These are phyloP conservation scores for Thelonectria rubi DNA, from an alignment of 2,329 filamentous ascomycete genomes.

Conservation along the genomic window DNA sequence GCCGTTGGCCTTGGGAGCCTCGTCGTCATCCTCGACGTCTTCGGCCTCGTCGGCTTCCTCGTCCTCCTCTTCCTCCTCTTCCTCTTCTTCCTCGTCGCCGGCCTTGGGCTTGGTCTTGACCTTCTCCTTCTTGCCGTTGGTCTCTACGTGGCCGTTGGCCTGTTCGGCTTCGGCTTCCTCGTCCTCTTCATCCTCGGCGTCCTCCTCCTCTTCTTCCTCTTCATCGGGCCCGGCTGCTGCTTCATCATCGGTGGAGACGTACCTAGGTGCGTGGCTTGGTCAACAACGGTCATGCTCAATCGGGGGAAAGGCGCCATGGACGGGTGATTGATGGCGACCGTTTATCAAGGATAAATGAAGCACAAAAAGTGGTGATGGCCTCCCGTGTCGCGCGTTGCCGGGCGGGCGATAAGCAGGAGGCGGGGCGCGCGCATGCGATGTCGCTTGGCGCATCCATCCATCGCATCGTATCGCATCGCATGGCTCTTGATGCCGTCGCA, in stretches of 20 bases:
- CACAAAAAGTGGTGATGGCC: slow-evolving; percentile 9
- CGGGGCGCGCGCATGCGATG: slow-evolving; percentile 31
- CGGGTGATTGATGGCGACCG: slow-evolving; percentile 1
- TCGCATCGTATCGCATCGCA: slow-evolving; percentile 18
- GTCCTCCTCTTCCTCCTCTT: slow-evolving; percentile 48
- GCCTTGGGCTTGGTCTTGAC: slow-evolving; percentile 46
- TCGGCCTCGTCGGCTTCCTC: slow-evolving; percentile 45
- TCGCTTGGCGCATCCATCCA: slow-evolving; percentile 8
- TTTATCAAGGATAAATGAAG: not conserved
- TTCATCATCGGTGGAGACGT: slow-evolving; percentile 50
- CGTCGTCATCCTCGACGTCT: slow-evolving; percentile 40
- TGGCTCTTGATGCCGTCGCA: not conserved
- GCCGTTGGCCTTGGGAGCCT: slow-evolving; percentile 39
- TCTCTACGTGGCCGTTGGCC: slow-evolving; percentile 12
- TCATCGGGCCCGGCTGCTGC: slow-evolving; percentile 52
- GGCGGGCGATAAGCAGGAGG: slow-evolving; percentile 11
- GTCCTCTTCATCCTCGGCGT: slow-evolving; percentile 43
- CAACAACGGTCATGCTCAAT: slow-evolving; percentile 24
- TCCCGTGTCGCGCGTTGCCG: slow-evolving; percentile 1
- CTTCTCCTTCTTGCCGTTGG: slow-evolving; percentile 34
- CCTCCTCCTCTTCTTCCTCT: slow-evolving; percentile 48
- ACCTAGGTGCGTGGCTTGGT: slow-evolving; percentile 41
- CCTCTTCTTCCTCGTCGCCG: slow-evolving; percentile 42
- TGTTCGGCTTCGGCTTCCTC: slow-evolving; percentile 46
- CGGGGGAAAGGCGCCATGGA: slow-evolving; percentile 1